These are phyloP conservation scores for Rubia occidens DNA, from an alignment of 305 asterid species.

Conservation along the genomic window DNA sequence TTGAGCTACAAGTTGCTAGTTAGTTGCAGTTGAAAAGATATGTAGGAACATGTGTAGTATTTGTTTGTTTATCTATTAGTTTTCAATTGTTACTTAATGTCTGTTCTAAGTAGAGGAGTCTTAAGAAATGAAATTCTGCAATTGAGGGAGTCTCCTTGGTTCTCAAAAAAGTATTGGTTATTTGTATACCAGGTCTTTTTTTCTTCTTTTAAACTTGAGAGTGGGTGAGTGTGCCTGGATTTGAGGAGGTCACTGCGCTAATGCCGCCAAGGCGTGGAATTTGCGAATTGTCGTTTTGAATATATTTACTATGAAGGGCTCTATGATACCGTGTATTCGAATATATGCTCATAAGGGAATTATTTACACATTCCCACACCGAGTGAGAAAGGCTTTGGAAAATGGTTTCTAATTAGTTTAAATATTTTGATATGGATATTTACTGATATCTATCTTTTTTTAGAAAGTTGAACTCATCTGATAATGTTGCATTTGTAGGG, in stretches of 20 bases:
- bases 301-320: neutral
- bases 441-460: neutral
- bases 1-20: neutral
- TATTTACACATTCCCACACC: neutral
- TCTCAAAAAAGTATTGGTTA: neutral
- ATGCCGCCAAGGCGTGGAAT: neutral
- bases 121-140: neutral
- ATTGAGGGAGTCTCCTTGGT: neutral
- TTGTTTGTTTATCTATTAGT: neutral
- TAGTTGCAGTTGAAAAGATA: neutral
- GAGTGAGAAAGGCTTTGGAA: neutral
- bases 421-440: neutral
- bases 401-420: neutral
- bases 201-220: neutral
- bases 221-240: neutral
- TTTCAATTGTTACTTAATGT: neutral
- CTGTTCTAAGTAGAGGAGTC: neutral
- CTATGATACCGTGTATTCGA: neutral
- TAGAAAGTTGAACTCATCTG: neutral
- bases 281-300: neutral
- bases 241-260: neutral
- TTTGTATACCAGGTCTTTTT: neutral
- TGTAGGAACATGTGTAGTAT: neutral
- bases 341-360: neutral
- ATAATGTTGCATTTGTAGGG: neutral